Evolutionary conservation across 495 filamentous ascomycete species (phyloP).

Genomic region (Oleoguttula mirabilis): DNA sequence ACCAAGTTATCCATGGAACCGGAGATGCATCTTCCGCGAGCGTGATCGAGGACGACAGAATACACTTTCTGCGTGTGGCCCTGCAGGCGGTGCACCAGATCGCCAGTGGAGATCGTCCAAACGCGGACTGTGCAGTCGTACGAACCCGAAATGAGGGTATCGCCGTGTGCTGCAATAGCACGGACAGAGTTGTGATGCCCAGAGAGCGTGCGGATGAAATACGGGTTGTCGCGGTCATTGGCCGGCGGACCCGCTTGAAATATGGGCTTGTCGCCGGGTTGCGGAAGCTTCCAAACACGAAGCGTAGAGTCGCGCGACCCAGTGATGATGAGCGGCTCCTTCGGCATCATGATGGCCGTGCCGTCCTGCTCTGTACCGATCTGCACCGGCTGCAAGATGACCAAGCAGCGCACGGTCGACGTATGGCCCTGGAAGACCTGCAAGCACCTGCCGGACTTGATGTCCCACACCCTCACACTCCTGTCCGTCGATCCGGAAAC

Average conservation of each 20-base stretch:
- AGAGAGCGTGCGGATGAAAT: slow-evolving; percentile 75
- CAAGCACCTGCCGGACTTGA: slow-evolving; percentile 76
- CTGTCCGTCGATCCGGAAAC: slow-evolving; percentile 96
- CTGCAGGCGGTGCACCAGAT: slow-evolving; percentile 72
- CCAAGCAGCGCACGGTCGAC: slow-evolving; percentile 89
- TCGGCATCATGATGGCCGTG: slow-evolving; percentile 74
- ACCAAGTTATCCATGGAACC: slow-evolving; percentile 97
- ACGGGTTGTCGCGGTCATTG: slow-evolving; percentile 79
- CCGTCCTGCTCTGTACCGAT: slow-evolving; percentile 61
- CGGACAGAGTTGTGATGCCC: slow-evolving; percentile 94
- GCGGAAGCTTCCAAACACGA: slow-evolving; percentile 91
- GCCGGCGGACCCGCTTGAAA: slow-evolving; percentile 62
- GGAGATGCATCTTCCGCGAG: slow-evolving; percentile 89
- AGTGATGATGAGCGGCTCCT: slow-evolving; percentile 89
- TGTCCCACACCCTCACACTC: slow-evolving; percentile 95
- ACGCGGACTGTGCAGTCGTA: slow-evolving; percentile 95
- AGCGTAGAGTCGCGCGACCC: slow-evolving; percentile 91
- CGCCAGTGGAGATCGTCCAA: slow-evolving; percentile 94
- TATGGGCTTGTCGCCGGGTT: slow-evolving; percentile 58
- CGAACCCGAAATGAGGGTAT: slow-evolving; percentile 96
- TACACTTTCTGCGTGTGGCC: slow-evolving; percentile 94
- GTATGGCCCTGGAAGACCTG: slow-evolving; percentile 97
- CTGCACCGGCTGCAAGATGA: slow-evolving; percentile 80
- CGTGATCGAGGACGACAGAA: slow-evolving; percentile 87
- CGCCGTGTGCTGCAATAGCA: slow-evolving; percentile 88